Evolutionary conservation across 805 yeast species (phyloP).

Genomic region (Kluyveromyces wickerhamii): DNA sequence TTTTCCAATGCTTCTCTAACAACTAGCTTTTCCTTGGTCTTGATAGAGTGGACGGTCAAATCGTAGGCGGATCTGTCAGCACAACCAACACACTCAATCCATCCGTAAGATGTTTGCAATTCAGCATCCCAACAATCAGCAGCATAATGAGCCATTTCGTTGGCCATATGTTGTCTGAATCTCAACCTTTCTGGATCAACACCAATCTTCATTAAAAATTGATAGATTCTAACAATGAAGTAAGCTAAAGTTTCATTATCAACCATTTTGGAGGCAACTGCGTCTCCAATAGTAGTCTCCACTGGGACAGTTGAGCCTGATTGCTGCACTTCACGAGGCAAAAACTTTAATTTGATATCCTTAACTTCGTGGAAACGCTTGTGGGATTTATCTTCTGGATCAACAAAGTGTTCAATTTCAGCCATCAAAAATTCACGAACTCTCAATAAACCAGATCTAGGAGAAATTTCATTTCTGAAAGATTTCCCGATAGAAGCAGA

Average conservation of each 20-base stretch:
- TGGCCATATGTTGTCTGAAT: conserved; percentile 97
- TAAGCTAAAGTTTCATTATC: conserved; percentile 97
- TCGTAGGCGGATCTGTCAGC: conserved; percentile 99
- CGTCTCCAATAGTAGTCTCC: conserved; percentile 75
- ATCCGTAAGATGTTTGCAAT: conserved; percentile 89
- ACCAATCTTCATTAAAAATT: conserved; percentile 81
- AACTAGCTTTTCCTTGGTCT: conserved; percentile 89
- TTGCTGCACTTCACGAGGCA: conserved; percentile 84
- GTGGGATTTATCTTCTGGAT: conserved; percentile 82
- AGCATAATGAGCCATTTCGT: conserved; percentile 99
- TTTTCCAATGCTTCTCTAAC: conserved; percentile 85
- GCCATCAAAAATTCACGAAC: conserved; percentile 99
- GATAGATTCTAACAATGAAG: conserved; percentile 87
- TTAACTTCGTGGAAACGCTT: conserved; percentile 68
- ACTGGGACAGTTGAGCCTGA: conserved; percentile 67
- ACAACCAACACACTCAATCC: conserved; percentile 99
- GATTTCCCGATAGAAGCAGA: conserved; percentile 98
- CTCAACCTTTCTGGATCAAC: conserved; percentile 76
- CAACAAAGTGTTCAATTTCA: conserved; percentile 97
- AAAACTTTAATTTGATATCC: conserved; percentile 64
- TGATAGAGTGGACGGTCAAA: conserved; percentile 88
- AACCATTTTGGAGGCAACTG: conserved; percentile 79
- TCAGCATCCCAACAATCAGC: conserved; percentile 99
- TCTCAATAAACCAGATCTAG: conserved; percentile 94
- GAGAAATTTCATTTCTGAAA: conserved; percentile 97